These are phyloP conservation scores for Monosporascus sp. DNA, from an alignment of 2,329 filamentous ascomycete genomes.

Conservation along the genomic window DNA sequence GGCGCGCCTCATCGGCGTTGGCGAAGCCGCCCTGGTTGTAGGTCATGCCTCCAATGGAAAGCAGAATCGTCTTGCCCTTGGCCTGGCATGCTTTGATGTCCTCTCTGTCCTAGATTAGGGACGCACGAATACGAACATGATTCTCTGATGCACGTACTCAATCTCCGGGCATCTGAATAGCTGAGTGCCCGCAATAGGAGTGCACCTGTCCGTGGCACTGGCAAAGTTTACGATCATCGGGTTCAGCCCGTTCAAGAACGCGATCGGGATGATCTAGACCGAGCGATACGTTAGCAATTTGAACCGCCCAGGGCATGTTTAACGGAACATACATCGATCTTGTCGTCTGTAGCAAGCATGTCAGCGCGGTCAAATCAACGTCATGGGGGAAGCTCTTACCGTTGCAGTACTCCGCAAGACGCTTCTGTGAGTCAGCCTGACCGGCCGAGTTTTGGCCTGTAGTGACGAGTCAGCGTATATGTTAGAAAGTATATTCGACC, in stretches of 20 bases:
- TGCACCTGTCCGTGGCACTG: slow-evolving; percentile 52
- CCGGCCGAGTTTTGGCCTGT: slow-evolving; percentile 50
- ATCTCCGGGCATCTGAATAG: slow-evolving; percentile 56
- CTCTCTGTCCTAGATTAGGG: slow-evolving; percentile 18
- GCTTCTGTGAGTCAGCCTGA: slow-evolving; percentile 42
- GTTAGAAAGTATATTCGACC: no score
- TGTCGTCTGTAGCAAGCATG: slow-evolving; percentile 24
- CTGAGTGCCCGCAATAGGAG: slow-evolving; percentile 46
- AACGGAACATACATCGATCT: slow-evolving; percentile 33
- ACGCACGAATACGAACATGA: background rate
- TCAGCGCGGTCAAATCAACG: slow-evolving; percentile 15
- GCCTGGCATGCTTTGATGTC: slow-evolving; percentile 54
- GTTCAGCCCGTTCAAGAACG: slow-evolving; percentile 53
- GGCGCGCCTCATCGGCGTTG: slow-evolving; percentile 40
- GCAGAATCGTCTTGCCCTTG: slow-evolving; percentile 60
- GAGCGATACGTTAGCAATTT: background rate
- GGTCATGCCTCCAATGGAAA: slow-evolving; percentile 64
- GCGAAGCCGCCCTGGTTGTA: slow-evolving; percentile 60
- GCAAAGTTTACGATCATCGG: slow-evolving; percentile 54
- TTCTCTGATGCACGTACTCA: slow-evolving; percentile 38
- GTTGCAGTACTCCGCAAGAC: slow-evolving; percentile 51
- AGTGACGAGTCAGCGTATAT: background rate
- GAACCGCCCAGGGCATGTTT: background rate
- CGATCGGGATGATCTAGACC: slow-evolving; percentile 51
- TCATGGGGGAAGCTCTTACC: slow-evolving; percentile 26